Evolutionary conservation across 2,329 filamentous ascomycete genomes (phyloP), one percentile per base, ranked within the genome.

Genomic region (Hypoxylon rubiginosum): DNA sequence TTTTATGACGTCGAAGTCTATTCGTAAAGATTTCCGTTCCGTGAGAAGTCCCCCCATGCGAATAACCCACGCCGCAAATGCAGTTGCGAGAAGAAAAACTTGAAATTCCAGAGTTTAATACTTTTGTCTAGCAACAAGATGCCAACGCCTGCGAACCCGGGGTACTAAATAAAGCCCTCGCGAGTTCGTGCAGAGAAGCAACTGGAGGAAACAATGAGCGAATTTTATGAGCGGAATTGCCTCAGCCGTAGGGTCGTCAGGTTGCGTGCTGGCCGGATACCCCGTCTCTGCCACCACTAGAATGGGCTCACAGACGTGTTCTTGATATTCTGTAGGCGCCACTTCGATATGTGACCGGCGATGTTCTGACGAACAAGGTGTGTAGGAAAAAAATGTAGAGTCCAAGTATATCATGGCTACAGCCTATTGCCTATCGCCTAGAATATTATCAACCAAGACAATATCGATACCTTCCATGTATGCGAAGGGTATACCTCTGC

Each of bases 21-120:
- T 68, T 65, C 62, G 65, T 28, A 64, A 66, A 62, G 61, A 63
- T 83, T 81, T 30, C 64, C 67, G 53, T 72, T 62, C 66, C 71
- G 62, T 58, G 61, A 66, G 67, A 48, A 48, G 7, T 24, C 58
- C 72, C 66, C 50, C 73, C 70, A 59, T 68, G 67, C 72, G 71
- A 71, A 64, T 72, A 75, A 62, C 77, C 71, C 69, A 67, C 61
- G 69, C 60, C 67, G 57, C 54, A 61, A 70, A 73, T 74, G 73
- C 69, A 74, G 71, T 68, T 74, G 69, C 63, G 58, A 71, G 32
- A 65, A 63, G n/a, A 24, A 34, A 65, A 57, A 59, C 13, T 17
- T 36, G 50, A 57, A 65, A 67, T 58, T 46, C 28, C 56, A 68
- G 48, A 67, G 64, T 56, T 64, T 45, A 53, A 58, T 67, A 70